phyloP scores from a whole-genome alignment of 116 monocot species.

The Iris pallida region DNA sequence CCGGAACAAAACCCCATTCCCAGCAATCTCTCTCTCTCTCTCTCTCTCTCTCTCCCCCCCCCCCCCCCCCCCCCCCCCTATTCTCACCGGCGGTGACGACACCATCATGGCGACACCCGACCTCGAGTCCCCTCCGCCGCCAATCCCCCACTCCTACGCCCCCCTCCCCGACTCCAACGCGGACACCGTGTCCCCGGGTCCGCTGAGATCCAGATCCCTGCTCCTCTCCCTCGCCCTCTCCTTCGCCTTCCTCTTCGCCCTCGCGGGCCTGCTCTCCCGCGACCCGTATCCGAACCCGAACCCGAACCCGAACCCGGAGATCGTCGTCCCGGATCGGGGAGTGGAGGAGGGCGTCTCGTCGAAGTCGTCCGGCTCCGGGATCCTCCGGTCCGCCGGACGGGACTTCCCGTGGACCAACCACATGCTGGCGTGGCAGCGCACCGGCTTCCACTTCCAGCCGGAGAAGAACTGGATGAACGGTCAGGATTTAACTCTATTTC shows the following conservation, averaged over 20 bases:
- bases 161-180: neutral
- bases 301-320: neutral
- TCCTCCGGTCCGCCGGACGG: neutral
- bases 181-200: neutral
- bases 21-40: too few species aligned
- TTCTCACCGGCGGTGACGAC: too few species aligned
- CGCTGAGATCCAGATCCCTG: neutral
- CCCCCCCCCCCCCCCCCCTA: too few species aligned
- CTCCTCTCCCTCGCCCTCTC: neutral
- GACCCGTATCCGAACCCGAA: neutral
- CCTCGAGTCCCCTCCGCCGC: neutral
- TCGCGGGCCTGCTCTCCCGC: neutral
- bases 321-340: neutral
- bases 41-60: too few species aligned
- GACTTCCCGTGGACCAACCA: conserved; percentile 55
- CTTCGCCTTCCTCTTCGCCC: neutral
- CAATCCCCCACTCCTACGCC: neutral
- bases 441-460: conserved; percentile 86
- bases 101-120: neutral
- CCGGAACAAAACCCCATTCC: too few species aligned
- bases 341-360: neutral
- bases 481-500: neutral
- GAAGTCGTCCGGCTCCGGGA: neutral
- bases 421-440: conserved; percentile 78
- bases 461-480: conserved; percentile 91